Evolutionary conservation across 1,139 yeast genomes (phyloP).

Genomic region (Yamadazyma oceani): DNA sequence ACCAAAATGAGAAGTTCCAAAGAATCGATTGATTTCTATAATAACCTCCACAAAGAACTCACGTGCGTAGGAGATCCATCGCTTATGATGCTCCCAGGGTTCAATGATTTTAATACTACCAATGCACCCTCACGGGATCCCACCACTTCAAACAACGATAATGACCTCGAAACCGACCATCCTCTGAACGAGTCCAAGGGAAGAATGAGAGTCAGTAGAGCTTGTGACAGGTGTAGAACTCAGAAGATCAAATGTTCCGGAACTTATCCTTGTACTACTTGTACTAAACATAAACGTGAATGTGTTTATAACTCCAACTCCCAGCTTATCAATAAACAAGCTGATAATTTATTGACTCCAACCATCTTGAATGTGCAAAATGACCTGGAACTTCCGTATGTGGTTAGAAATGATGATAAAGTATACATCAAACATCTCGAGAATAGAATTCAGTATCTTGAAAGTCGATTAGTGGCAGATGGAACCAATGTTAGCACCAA

Average conservation of each 20-base stretch:
- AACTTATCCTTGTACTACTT: constrained; percentile 51
- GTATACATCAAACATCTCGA: constrained; percentile 36
- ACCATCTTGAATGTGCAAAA: constrained; percentile 11
- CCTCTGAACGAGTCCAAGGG: constrained; percentile 8
- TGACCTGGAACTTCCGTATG: constrained; percentile 15
- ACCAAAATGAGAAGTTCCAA: no score
- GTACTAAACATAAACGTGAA: constrained; percentile 42
- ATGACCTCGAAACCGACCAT: background rate
- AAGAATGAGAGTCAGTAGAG: constrained; percentile 52
- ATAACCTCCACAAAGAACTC: no score
- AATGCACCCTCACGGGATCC: no score
- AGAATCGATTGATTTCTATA: no score
- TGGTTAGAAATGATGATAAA: constrained; percentile 12
- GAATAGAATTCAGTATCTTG: constrained; percentile 42
- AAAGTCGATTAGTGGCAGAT: constrained; percentile 26
- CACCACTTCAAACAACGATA: no score
- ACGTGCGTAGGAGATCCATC: no score
- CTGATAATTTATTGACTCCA: constrained; percentile 5
- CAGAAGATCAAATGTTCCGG: constrained; percentile 68
- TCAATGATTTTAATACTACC: no score
- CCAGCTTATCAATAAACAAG: constrained; percentile 1
- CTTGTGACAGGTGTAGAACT: constrained; percentile 60
- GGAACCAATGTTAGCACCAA: no score
- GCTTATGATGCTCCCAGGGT: no score
- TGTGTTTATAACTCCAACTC: constrained; percentile 30